Conservation (phyloP, 1,139 yeast genomes). For the Taphrina populina region DNA sequence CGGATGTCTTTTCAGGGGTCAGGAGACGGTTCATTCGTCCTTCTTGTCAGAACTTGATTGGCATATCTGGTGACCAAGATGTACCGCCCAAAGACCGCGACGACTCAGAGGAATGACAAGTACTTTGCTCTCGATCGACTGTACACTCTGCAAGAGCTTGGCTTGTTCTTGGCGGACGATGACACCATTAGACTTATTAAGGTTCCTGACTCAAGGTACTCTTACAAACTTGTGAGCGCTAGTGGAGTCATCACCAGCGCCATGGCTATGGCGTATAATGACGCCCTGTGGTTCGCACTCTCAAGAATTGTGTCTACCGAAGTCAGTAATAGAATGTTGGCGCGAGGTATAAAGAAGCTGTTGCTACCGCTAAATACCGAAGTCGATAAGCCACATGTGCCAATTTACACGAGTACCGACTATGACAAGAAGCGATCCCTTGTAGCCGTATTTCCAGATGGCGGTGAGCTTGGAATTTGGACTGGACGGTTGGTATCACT, state of each 20-base stretch:
- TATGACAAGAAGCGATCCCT: background rate
- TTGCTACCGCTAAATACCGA: background rate
- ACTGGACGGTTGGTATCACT: constrained; percentile 19
- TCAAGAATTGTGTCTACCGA: background rate
- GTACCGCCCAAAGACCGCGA: constrained; percentile 3
- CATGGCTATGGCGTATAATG: constrained; percentile 12
- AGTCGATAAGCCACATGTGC: background rate
- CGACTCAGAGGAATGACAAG: background rate
- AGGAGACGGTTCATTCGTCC: no score
- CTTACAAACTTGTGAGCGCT: constrained; percentile 5
- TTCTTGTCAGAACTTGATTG: no score
- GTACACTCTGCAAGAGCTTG: constrained; percentile 11
- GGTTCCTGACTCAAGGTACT: background rate
- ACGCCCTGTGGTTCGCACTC: constrained; percentile 24
- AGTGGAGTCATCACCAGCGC: background rate
- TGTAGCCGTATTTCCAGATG: constrained; percentile 15
- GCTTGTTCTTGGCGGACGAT: constrained; percentile 10
- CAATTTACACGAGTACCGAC: background rate
- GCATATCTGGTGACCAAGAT: background rate
- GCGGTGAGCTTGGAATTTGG: constrained; percentile 27
- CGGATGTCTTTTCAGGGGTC: no score
- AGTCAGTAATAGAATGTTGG: background rate
- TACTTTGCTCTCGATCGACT: constrained; percentile 3
- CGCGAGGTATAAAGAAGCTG: background rate
- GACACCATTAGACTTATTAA: constrained; percentile 7